Evolutionary conservation across 164 flowering plant species (phyloP), one percentile per base, ranked within the genome.

Genomic region (Kalanchoe fedtschenkoi): DNA sequence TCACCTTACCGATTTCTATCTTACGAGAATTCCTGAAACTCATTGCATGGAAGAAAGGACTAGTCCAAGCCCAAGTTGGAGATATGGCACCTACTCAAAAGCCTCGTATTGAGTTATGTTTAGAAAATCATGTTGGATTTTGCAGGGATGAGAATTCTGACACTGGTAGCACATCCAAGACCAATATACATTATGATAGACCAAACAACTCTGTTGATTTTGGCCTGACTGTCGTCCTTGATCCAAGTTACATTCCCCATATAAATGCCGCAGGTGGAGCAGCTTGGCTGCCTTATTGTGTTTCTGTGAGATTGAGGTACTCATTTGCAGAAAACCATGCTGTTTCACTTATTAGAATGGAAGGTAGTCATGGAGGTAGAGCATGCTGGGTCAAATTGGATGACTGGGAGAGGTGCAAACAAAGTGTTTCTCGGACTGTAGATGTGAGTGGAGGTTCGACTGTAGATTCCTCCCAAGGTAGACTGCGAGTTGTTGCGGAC

Each of bases 211-310:
- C 83, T 0, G 99, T 95, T 26, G 96, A 91, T 63, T 95, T 95
- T 82, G 96, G 82, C 28, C 76, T 95, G 63, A 91, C 96, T 1
- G 85, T 95, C 30, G 99, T 95, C 66, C 89, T 95, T 43, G 99
- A 91, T 78, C 82, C 97, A 41, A 81, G 84, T 33, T 89, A 84
- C 66, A 81, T 95, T 61, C 99, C 99, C 61, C 86, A 81, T 60
- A 73, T 87, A 34, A 95, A 87, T 70, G 91, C 99, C 46, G 96
- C 97, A 33, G 99, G 99, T 54, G 99, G 99, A 34, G 99, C 99
- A 54, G 99, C 97, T 24, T 95, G 99, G 99, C 74, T 95, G 74
- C 99, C 99, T 1, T 83, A 95, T 57, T 95, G 97, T 75, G 95
- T 88, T 42, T 90, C 89, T 21, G 93, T 91, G 68, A 87, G 91